Evolutionary conservation across 140 eudicot genomes (phyloP).

Genomic region (Anethum foeniculum): DNA sequence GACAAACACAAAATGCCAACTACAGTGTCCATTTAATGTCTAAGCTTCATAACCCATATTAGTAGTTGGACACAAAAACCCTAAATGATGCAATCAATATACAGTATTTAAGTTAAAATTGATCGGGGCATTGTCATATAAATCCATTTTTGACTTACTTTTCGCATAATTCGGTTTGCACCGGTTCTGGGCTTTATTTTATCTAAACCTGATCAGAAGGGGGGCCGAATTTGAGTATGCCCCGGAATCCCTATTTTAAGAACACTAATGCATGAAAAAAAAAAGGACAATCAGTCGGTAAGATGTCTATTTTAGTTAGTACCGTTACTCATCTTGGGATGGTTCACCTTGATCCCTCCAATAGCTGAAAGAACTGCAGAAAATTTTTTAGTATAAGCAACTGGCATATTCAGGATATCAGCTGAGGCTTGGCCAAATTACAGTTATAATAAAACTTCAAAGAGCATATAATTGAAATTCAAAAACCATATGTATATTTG

Average conservation of each 20-base stretch:
- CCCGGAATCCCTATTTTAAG: not conserved
- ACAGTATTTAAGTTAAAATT: no score
- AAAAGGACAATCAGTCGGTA: no score
- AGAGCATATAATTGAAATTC: not conserved
- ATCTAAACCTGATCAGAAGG: not conserved
- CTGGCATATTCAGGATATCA: not conserved
- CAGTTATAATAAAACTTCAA: not conserved
- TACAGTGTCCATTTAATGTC: not conserved
- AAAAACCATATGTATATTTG: not conserved
- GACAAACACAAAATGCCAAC: not conserved
- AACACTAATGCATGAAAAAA: not conserved
- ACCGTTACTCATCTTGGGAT: slow-evolving; percentile 80
- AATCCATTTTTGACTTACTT: not conserved
- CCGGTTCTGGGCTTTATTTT: not conserved
- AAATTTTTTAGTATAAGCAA: not conserved
- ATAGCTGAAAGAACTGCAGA: slow-evolving; percentile 83
- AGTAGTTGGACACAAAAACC: not conserved
- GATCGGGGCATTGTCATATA: not conserved
- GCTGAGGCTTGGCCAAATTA: not conserved
- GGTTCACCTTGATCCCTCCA: slow-evolving; percentile 88
- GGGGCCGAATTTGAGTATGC: not conserved
- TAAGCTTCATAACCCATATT: not conserved
- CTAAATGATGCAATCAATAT: no score
- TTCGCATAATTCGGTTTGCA: not conserved
- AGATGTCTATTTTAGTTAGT: slow-evolving; percentile 12